These are phyloP conservation scores for Flaveria bidentis DNA, from an alignment of 129 eudicot genomes.

Conservation along the genomic window DNA sequence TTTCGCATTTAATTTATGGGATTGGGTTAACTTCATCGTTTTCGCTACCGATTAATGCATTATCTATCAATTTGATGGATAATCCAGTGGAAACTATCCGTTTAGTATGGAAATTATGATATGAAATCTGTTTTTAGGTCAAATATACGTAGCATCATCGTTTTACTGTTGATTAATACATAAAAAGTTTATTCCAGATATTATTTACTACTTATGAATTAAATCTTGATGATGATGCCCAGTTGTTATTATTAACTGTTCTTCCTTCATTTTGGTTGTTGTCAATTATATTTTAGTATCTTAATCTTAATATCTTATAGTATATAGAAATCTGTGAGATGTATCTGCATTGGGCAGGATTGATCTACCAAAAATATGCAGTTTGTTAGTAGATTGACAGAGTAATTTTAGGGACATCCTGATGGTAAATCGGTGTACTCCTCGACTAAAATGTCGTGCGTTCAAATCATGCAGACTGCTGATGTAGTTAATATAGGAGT, in stretches of 20 bases:
- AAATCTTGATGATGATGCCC: neutral
- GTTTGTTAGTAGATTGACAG: neutral
- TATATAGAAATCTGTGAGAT: neutral
- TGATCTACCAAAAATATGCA: neutral
- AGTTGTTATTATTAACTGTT: too few relatives aligned
- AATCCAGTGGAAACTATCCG: constrained; percentile 52
- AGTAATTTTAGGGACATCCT: neutral
- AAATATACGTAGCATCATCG: neutral
- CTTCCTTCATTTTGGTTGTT: neutral
- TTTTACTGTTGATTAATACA: neutral
- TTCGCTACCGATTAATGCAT: constrained; percentile 48
- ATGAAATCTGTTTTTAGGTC: neutral
- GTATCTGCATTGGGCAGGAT: neutral
- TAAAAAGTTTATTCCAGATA: neutral
- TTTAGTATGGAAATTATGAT: constrained; percentile 37
- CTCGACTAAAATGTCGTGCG: too few relatives aligned
- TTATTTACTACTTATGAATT: neutral
- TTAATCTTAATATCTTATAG: neutral
- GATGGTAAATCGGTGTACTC: neutral
- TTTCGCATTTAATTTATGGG: constrained; percentile 50
- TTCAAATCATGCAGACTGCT: neutral
- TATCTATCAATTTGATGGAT: constrained; percentile 45
- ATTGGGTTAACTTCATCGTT: constrained; percentile 61
- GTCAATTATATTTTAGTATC: neutral
- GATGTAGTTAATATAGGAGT: too few relatives aligned